Percentiles rank a stretch among this genome's conserved stretches.
phyloP scores from a whole-genome alignment of 164 flowering plant genomes.

The Sextonia rubra region DNA sequence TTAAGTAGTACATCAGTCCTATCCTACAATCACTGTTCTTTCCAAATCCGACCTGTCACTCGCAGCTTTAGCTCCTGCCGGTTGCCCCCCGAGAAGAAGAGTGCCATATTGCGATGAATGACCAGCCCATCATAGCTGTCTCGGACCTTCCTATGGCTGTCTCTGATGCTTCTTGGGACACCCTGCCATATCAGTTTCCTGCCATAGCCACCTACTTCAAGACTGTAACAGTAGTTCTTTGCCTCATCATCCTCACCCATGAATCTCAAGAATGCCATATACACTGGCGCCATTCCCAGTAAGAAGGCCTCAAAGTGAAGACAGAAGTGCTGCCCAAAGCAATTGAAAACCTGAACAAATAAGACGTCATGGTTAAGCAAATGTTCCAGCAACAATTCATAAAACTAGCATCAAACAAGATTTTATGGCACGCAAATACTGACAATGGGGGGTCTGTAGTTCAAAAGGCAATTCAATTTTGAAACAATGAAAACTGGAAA shows the following conservation, averaged over 20 bases:
- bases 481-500: background rate
- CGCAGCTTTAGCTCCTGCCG: constrained; percentile 61
- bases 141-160: constrained; percentile 58
- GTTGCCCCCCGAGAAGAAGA: constrained; percentile 52
- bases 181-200: constrained; percentile 73
- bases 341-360: constrained; percentile 58
- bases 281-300: constrained; percentile 57
- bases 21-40: constrained; percentile 28
- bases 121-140: constrained; percentile 72
- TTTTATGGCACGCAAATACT: background rate
- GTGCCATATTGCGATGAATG: constrained; percentile 54
- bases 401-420: no score
- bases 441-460: background rate
- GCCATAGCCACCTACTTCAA: constrained; percentile 62
- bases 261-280: constrained; percentile 72
- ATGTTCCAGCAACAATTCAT: no score
- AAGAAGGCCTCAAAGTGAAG: constrained; percentile 73
- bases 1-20: background rate
- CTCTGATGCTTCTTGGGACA: constrained; percentile 63
- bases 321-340: constrained; percentile 61
- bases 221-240: constrained; percentile 51
- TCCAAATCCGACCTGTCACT: constrained; percentile 69
- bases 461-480: no score
- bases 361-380: background rate
- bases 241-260: constrained; percentile 75